Base-by-base conservation (phyloP, 1,139 yeast species). In the Kazachstania sp. region DNA sequence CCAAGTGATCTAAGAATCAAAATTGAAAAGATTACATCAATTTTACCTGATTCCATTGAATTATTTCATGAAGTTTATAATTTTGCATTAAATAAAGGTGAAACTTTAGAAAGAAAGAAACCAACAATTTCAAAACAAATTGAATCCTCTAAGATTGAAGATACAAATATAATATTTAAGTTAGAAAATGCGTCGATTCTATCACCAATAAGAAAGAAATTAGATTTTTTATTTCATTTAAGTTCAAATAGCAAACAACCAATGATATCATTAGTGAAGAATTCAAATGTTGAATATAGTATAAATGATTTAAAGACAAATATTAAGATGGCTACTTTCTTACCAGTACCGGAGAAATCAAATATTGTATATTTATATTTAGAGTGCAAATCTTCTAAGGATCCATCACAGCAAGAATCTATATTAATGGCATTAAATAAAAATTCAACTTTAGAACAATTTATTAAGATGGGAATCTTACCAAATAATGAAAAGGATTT, bases 141-240 rank as follows among this genome's bases (percentile, higher is more conserved):
- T 4, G 43, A 41, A 8, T 30, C 39, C 0, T 37, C 29, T 5
- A 30, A 31, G 7, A 43, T 45, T 20, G 43, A 32, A 8, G 54
- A 48, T 11, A 30, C 46, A 40, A 44, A 49, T 38, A 64, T 73
- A 2, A 70, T 75, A 26, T 66, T 75, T 44, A 73, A 72, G 50
- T 55, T 76, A 12, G 69, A 70, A 19, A 77, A 74, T 15, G 63
- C 75, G 2, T 74, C 80, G 1, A 69, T 75, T 35, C 72, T 74
- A 45, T 73, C 79, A 0, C 80, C 81, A 7, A 48, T 76, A 30
- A 67, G 81, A 49, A 75, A 74, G 60, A 75, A 73, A 55, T 50
- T 75, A 44, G 54, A 60, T 41, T 48, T 64, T 30, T 49, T 56
- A 3, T 58, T 71, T 4, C 57, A 65, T 43, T 43, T 64, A 15